Base-by-base conservation (phyloP, 352 stramenopile species). In the Pythium angustatum region DNA sequence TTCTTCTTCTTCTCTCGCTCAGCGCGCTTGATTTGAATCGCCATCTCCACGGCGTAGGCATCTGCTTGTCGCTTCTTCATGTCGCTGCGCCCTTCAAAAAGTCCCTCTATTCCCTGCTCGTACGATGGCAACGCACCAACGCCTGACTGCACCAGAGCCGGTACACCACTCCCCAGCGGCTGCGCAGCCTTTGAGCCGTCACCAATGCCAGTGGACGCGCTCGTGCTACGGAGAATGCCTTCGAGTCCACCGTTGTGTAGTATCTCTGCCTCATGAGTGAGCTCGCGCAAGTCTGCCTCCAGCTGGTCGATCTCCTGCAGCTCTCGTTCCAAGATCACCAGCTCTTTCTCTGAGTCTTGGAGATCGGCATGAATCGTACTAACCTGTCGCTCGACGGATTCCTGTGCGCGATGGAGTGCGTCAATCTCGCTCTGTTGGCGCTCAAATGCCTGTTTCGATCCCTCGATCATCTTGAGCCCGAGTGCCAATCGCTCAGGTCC, bases 301-400 rank as follows among this genome's bases (percentile, higher is more conserved):
- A 98, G 75, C 61, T 98, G 89, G 63, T 98, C 93, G 36, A 98
- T 96, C 62, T 98, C 88, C 58, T 96, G 83, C 38, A 98, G 65
- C 58, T 98, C 94, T 1, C 79, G 76, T 71, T 98, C 94, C 22
- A 98, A 67, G 8, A 97, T 78, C 7, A 78, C 82, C 12, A 98
- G 72, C 65, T 98, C 94, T 40, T 90, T 85, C 68, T 98, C 93
- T 5, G 86, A 94, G 26, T 95, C 90, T 49, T 92, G 82, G 14
- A 98, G 71, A n/a, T 96, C 90, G 3, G 81, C 73, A 64, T 98
- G 91, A 34, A 98, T 95, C 2, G 91, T 71, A 43, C 81, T 96
- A 49, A 98, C 87, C 53, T 96, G 85, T 5, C 73, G 71, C 72
- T 98, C 94, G 5, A 92, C 90, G 4, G 75, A 66, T 60, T 97